Evolutionary conservation across 2,329 filamentous ascomycete genomes (phyloP).

Genomic region (Penicillium expansum): DNA sequence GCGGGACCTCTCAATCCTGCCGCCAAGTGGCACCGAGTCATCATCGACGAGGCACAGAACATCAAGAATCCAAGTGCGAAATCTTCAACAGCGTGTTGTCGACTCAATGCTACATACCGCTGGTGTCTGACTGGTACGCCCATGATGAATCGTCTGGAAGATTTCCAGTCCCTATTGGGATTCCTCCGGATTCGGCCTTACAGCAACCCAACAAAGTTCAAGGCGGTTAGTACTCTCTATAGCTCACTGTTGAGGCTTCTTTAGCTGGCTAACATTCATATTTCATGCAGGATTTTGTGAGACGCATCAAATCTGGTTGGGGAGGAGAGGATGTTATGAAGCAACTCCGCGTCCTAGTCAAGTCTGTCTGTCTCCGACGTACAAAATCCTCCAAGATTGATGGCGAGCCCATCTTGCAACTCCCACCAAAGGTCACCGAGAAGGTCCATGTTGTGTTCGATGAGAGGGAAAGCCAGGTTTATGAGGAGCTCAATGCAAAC

Average conservation of each 20-base stretch:
- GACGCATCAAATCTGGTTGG: conserved; percentile 48
- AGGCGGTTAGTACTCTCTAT: conserved; percentile 41
- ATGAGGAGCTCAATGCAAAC: conserved; percentile 63
- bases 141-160: conserved; percentile 81
- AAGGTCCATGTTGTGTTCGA: conserved; percentile 64
- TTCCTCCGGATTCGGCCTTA: conserved; percentile 79
- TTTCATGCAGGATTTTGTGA: conserved; percentile 48
- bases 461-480: conserved; percentile 63
- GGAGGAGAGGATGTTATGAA: conserved; percentile 58
- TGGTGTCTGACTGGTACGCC: conserved; percentile 79
- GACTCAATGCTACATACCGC: conserved; percentile 60
- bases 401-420: conserved; percentile 69
- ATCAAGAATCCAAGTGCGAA: conserved; percentile 73
- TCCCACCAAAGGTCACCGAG: conserved; percentile 65
- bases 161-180: conserved; percentile 72
- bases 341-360: conserved; percentile 71
- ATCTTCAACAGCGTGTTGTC: conserved; percentile 58
- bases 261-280: not conserved
- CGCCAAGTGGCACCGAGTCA: conserved; percentile 64
- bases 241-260: not conserved
- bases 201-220: conserved; percentile 62
- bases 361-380: conserved; percentile 76
- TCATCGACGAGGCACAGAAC: conserved; percentile 76
- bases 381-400: conserved; percentile 78
- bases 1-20: conserved; percentile 56